Conservation (phyloP, 306 rosid genomes). For the Acacia acuminata region DNA sequence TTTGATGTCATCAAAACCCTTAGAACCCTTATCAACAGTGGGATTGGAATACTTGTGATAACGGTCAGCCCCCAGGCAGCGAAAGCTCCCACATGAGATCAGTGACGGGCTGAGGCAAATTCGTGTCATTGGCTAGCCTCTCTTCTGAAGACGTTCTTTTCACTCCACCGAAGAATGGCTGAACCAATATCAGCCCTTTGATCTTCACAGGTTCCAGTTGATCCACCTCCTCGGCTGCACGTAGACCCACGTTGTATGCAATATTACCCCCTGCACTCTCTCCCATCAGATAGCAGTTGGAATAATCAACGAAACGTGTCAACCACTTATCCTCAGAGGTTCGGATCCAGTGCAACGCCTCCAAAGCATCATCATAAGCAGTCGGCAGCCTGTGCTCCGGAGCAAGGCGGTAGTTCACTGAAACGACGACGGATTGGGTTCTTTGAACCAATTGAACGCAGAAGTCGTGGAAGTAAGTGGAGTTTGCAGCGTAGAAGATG, state of each 20-base stretch:
- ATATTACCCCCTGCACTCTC: not conserved
- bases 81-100: not conserved
- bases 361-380: not conserved
- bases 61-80: not conserved
- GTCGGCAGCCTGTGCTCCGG: not conserved
- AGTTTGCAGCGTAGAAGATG: not conserved
- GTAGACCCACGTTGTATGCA: not conserved
- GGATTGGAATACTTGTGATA: not conserved
- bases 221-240: not conserved
- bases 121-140: not conserved
- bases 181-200: not conserved
- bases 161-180: not conserved
- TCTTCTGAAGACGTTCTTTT: not conserved
- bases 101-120: not conserved
- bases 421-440: not conserved
- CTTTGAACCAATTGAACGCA: not conserved
- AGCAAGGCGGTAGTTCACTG: not conserved
- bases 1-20: not conserved
- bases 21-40: not conserved
- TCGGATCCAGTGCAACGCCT: not conserved
- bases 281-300: not conserved
- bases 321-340: not conserved
- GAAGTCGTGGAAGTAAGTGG: not conserved
- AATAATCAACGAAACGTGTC: not conserved
- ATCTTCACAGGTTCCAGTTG: not conserved